These are phyloP conservation scores for Colletotrichum graminicola DNA, from an alignment of 2,329 filamentous ascomycete species.

Conservation along the genomic window DNA sequence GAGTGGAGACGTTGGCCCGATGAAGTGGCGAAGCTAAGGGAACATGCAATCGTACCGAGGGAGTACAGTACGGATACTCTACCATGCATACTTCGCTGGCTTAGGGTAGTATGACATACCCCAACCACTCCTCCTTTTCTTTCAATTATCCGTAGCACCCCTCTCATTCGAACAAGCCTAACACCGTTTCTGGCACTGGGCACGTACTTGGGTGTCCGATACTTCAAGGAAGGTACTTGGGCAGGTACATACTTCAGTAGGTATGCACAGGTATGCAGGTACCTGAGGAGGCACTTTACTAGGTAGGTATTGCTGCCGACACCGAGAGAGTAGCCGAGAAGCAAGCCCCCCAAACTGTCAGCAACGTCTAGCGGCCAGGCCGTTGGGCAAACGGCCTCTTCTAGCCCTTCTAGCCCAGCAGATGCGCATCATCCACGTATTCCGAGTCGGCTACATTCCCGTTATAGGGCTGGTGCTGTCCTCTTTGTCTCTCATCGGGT, in stretches of 20 bases:
- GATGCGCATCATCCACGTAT: background rate
- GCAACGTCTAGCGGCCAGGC: constrained; percentile 22
- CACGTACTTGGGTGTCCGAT: too few species aligned
- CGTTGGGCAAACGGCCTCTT: constrained; percentile 30
- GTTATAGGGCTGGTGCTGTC: constrained; percentile 8
- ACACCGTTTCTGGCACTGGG: background rate
- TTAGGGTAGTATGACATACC: too few species aligned
- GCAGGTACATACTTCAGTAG: too few species aligned
- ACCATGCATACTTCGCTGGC: too few species aligned
- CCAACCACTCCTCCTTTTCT: too few species aligned
- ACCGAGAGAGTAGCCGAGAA: constrained; percentile 33
- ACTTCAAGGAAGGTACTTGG: too few species aligned
- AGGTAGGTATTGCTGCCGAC: background rate
- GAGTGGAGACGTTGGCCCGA: constrained; percentile 9
- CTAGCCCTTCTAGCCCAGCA: constrained; percentile 19
- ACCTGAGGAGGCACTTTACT: too few species aligned
- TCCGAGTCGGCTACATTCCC: constrained; percentile 2
- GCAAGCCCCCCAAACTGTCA: constrained; percentile 26
- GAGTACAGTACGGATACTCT: too few species aligned
- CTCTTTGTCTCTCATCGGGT: background rate
- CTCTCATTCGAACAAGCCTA: too few species aligned
- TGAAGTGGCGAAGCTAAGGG: background rate
- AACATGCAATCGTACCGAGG: too few species aligned
- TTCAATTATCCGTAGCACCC: too few species aligned
- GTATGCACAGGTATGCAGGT: too few species aligned